These are phyloP conservation scores for Fusarium staphyleae DNA, from an alignment of 2,329 filamentous ascomycete genomes.

Conservation along the genomic window DNA sequence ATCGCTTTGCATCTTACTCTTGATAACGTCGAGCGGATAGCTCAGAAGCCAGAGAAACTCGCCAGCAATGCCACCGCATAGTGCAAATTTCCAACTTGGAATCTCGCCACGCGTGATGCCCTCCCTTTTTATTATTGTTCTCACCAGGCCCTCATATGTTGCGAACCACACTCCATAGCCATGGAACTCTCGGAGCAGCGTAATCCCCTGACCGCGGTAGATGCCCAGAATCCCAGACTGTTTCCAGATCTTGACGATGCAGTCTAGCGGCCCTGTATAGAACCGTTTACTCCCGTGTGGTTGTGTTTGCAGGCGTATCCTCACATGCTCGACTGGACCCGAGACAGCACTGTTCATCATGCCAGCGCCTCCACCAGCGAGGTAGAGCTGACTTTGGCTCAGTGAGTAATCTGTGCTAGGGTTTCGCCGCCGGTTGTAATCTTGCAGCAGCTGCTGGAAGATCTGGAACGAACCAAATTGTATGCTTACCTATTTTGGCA, in stretches of 20 bases:
- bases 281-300: neutral
- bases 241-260: neutral
- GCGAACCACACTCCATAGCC: slow-evolving; percentile 14
- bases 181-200: slow-evolving; percentile 11
- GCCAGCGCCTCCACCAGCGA: slow-evolving; percentile 1
- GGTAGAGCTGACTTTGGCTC: neutral
- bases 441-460: neutral
- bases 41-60: slow-evolving; percentile 8
- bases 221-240: neutral
- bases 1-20: slow-evolving; percentile 17
- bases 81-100: slow-evolving; percentile 14
- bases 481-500: neutral
- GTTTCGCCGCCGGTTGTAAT: neutral
- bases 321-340: slow-evolving; percentile 7
- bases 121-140: neutral
- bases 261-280: neutral
- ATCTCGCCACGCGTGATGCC: neutral
- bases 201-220: slow-evolving; percentile 11
- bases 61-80: slow-evolving; percentile 5
- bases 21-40: slow-evolving; percentile 10
- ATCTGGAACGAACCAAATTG: slow-evolving; percentile 11
- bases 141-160: slow-evolving; percentile 5
- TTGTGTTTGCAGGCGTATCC: slow-evolving; percentile 10
- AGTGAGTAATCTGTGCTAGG: neutral
- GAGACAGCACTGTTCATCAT: slow-evolving; percentile 10